Percentiles rank a stretch among this genome's conserved stretches.
phyloP scores from a whole-genome alignment of 2,329 filamentous ascomycete genomes.

The Hypocrella siamensis region DNA sequence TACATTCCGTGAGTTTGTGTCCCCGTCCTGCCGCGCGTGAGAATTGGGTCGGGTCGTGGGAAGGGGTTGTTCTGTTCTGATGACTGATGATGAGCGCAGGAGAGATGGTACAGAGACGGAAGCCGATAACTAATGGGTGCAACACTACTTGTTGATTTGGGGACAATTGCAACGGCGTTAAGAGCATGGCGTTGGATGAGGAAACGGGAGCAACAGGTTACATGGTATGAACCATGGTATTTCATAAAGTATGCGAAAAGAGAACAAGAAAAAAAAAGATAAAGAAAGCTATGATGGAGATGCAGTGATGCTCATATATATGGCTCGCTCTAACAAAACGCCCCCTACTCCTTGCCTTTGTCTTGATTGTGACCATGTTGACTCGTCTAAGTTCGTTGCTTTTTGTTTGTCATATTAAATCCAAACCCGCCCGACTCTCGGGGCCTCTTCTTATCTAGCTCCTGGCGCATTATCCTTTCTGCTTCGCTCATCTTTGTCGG shows the following conservation, averaged over 20 bases:
- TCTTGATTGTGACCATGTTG: no score
- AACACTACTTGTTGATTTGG: neutral
- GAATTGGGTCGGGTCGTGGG: no score
- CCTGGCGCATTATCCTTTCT: slow-evolving; percentile 78
- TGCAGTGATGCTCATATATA: no score
- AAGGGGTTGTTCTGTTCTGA: no score
- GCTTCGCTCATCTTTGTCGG: slow-evolving; percentile 79
- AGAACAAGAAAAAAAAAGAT: no score
- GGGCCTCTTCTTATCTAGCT: slow-evolving; percentile 54
- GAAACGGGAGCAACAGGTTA: neutral
- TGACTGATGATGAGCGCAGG: slow-evolving; percentile 13
- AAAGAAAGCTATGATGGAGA: no score
- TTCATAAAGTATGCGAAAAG: no score
- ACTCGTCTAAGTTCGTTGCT: slow-evolving; percentile 21
- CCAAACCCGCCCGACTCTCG: slow-evolving; percentile 31
- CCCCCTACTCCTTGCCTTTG: neutral
- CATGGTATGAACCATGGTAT: neutral
- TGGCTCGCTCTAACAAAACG: no score
- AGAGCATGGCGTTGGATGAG: neutral
- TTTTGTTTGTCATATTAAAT: slow-evolving; percentile 34
- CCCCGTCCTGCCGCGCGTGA: no score
- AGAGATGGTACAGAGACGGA: slow-evolving; percentile 41
- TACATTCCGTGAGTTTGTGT: slow-evolving; percentile 45
- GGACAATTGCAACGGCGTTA: neutral
- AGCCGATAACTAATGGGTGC: slow-evolving; percentile 19